Base-by-base conservation (phyloP, 2,329 filamentous ascomycete genomes). In the Penicillium rolfsii region DNA sequence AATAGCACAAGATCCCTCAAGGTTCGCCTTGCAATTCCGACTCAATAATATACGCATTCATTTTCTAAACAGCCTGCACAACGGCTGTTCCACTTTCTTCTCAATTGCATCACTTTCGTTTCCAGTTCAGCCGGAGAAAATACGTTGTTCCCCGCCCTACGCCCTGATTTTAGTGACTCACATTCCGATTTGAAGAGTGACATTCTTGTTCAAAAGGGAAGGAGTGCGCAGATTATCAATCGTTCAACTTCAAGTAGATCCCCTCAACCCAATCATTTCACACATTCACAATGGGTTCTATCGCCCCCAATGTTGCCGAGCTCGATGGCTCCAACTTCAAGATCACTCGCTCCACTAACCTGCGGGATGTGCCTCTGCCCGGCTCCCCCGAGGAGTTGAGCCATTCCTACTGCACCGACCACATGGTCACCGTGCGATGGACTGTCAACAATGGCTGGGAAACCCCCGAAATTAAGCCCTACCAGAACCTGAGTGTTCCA, bases 341-440 rank as follows among this genome's bases (percentile, higher is more conserved):
- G 52, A 67, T 78, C 65, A 79, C 76, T 48, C 74, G 65, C 26
- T 74, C 74, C 41, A 71, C 72, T 36, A 72, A 69, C 55, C 71
- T 75, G 8, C 73, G 74, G 48, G 58, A 72, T 59, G 74, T 80
- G 22, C 77, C 77, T 53, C 65, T 69, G 24, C 74, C 74, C 5
- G 73, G 76, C 43, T 80, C 77, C 6, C 69, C 74, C 1, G 76
- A 79, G 70, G 75, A 79, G 60, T 59, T 73, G 69, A 72, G 74
- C 63, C 75, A 78, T 58, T 76, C 71, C 33, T 64, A 74, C 61
- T 85, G 83, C 82, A 93, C 91, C 64, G 93, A 97, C 82, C 93
- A 97, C 82, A 96, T 97, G 92, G 82, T 95, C 70, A 89, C 87
- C 55, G 89, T 83, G 22, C 79, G 81, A 57, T 96, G 92, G 91